Evolutionary conservation across 2,329 filamentous ascomycete species (phyloP), one percentile per base, ranked within the genome.

Genomic region (Epichloe sp.): DNA sequence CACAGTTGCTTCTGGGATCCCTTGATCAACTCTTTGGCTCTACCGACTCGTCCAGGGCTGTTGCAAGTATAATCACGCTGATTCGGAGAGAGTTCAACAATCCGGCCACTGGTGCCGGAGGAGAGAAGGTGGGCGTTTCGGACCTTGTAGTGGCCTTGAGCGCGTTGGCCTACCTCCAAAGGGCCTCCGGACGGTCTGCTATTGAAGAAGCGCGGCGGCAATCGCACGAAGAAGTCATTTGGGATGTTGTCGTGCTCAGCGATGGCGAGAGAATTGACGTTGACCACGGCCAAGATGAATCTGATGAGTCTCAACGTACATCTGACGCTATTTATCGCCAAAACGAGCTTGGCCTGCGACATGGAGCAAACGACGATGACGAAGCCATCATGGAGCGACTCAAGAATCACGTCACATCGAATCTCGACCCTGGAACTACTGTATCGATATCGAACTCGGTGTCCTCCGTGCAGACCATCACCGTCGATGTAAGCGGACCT

Each of bases 41-140:
- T 2, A 85, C 82, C n/a, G 82, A 85, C 61, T 83, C 80, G 2
- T 84, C 81, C 2, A 69, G 80, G 41, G 81, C 82, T 11, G 82
- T 85, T 53, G 79, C 80, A 2, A 81, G 79, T 60, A 84, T 85
- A 58, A 74, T 85, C 56, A 77, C 77, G 1, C 67, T 85, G 35
- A 75, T 85, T 45, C 74, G 79, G 34, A 73, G 79, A 52, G 82
- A 85, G 62, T 82, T 85, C 53, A 74, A 76, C 49, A 81, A 82
- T 52, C 79, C 80, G 0, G 74, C 77, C 8, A 82, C 79, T 0
- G 80, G 79, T 5, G 67, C 70, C 3, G 70, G 73, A 44, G 78
- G 78, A 8, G 81, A 84, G 59, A 74, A 69, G 44, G 78, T 85
- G 21, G 75, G 79, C 2, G 74, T 83, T 14, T 64, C 74, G 4